A percentile compares a stretch with the other conserved stretches of the same genome.
Conservation (phyloP, 345 rosid species). For the Fremontodendron californicum region DNA sequence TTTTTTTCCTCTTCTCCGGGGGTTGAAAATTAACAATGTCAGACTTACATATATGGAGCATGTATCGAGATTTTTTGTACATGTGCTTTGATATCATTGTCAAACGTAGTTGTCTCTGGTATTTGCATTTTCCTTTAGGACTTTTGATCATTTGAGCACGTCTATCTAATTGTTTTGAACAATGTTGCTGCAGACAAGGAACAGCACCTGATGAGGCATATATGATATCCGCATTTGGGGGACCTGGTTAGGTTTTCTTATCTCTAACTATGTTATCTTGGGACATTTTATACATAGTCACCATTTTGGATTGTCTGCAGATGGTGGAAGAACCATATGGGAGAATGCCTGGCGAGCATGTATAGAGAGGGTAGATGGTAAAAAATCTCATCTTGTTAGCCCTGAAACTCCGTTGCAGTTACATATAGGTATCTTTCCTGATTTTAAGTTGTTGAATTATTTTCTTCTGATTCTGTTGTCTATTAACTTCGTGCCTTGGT, state of each 20-base stretch:
- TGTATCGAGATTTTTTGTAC: neutral
- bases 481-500: neutral
- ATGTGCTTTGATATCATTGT: neutral
- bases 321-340: conserved; percentile 81
- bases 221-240: conserved; percentile 97
- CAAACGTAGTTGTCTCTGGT: neutral
- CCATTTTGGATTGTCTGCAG: conserved; percentile 35
- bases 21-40: neutral
- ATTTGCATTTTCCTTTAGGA: neutral
- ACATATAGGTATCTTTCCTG: conserved; percentile 50
- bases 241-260: conserved; percentile 55
- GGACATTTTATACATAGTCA: conserved; percentile 6
- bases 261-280: conserved; percentile 12
- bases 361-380: conserved; percentile 53
- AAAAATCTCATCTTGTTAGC: conserved; percentile 39
- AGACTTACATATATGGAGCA: neutral
- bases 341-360: conserved; percentile 75
- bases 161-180: conserved; percentile 4
- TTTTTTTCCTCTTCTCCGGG: neutral
- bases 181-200: conserved; percentile 68
- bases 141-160: conserved; percentile 6
- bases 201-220: conserved; percentile 88
- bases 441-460: neutral
- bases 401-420: conserved; percentile 72
- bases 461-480: neutral